Base-by-base conservation (phyloP, 2,329 filamentous ascomycete species). In the Exophiala dermatitidis region DNA sequence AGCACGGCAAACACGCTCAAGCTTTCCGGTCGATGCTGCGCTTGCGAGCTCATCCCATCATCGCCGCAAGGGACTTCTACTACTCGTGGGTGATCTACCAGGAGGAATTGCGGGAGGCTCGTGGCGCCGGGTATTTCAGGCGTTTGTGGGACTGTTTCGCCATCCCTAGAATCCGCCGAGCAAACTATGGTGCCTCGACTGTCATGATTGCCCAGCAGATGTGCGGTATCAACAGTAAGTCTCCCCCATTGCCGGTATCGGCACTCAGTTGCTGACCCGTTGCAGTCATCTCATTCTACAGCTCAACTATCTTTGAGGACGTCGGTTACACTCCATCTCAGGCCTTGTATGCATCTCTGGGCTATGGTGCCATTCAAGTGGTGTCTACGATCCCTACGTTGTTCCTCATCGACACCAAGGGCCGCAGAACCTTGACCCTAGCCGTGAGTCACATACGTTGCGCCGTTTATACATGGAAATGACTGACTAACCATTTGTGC, bases 341-440 rank as follows among this genome's bases (percentile, higher is more conserved):
- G 3, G 80, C 83, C 1, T 72, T 86, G 1, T 68, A 75, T 4
- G 80, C 80, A 0, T 84, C 81, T 0, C 75, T 85, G 55, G 82
- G 82, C 0, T 84, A 80, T 46, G 83, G 83, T 1, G 74, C 83
- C 53, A 73, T 85, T 63, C 85, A 85, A 63, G 85, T 79, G 70
- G 67, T 85, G 28, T 85, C 84, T 59, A 81, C 82, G 0, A 67
- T 84, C 6, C 80, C 81, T 0, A 81, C 81, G 1, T 74, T 85
- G 50, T 80, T 81, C 62, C 84, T 81, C 0, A 85, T 85, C 49
- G 83, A 86, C 64, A 83, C 77, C 0, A 85, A 80, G 61, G 83
- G 83, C 4, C 76, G 83, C 1, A 74, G 83, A 3, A 82, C 81
- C 57, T 70, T 85, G 44, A 34, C 32, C 9, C n/a, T 46, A n/a